Base-by-base conservation (phyloP, 1,139 yeast genomes). In the Pichia sp. region DNA sequence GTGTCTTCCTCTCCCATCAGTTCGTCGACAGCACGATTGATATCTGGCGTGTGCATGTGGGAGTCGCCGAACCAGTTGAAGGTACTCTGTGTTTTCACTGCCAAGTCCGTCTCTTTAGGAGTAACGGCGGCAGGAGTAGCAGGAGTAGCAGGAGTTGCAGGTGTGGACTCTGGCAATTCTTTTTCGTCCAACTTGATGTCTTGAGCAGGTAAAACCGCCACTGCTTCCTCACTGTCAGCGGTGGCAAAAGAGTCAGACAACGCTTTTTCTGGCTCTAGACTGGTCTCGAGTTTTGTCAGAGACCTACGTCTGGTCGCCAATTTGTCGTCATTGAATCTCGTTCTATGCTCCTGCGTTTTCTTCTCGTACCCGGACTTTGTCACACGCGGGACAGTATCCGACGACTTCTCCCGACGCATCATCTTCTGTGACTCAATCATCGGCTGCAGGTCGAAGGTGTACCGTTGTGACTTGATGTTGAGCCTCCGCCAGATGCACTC, bases 401-500 rank as follows among this genome's bases (percentile, higher is more conserved):
- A 36, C 16, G 46, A 29, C 43, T 41, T 44, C 29, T 38, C 49
- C 49, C 32, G 3, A 31, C 34, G 30, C 15, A 62, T 58, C 38
- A 59, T 46, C 29, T 58, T 58, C 19, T 63, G 67, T 1, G 65
- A 59, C 48, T 61, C 61, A 23, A 57, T 44, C n/a, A 64, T 49
- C 30, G 52, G 55, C 32, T 59, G 54, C 3, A 61, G n/a, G 49
- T 61, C 57, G 44, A 62, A 62, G 1, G 36, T 23, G 29, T 49
- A 54, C 31, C 56, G 55, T 10, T 53, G 50, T 4, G 52, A 52
- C 4, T 50, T 47, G 4, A 48, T 26, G n/a, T 38, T 38, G 1
- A 48, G 29, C 3, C 55, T 53, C 30, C 62, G 57, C 62, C 70
- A 64, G 5, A 57, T 47, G 56, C 71, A 68, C 23, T 53, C 57